Conservation (phyloP, 169 alveolate species). For the Plasmodium knowlesi region DNA sequence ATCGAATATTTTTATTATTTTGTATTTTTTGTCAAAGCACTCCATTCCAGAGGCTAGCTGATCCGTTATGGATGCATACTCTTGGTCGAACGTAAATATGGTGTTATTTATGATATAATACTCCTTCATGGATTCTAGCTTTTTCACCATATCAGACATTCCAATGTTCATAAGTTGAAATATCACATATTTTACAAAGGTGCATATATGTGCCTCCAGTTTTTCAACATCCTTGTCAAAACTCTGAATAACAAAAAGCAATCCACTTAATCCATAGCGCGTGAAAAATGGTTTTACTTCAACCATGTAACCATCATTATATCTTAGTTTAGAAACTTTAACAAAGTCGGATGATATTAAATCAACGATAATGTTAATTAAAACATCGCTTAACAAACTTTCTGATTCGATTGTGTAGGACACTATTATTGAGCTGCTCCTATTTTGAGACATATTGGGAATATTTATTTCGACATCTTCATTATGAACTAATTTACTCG, state of each 20-base stretch:
- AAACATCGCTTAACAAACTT: slow-evolving; percentile 30
- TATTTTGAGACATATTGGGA: slow-evolving; percentile 1
- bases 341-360: slow-evolving; percentile 66
- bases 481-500: slow-evolving; percentile 53
- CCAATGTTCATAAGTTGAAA: slow-evolving; percentile 49
- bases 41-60: slow-evolving; percentile 41
- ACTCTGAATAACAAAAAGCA: slow-evolving; percentile 66
- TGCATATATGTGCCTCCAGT: slow-evolving; percentile 52
- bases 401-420: slow-evolving; percentile 66
- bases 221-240: slow-evolving; percentile 55
- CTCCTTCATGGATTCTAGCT: slow-evolving; percentile 50
- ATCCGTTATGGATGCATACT: slow-evolving; percentile 60
- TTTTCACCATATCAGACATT: slow-evolving; percentile 23
- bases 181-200: slow-evolving; percentile 51
- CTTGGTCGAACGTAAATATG: slow-evolving; percentile 65
- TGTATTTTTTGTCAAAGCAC: slow-evolving; percentile 70
- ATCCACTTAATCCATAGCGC: slow-evolving; percentile 59
- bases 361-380: slow-evolving; percentile 59
- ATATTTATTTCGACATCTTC: slow-evolving; percentile 55
- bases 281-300: slow-evolving; percentile 55
- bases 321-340: slow-evolving; percentile 38
- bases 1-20: slow-evolving; percentile 67
- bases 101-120: slow-evolving; percentile 43
- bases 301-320: slow-evolving; percentile 63
- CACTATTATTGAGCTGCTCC: slow-evolving; percentile 38